phyloP scores from a whole-genome alignment of 108 stramenopile species.

The Cylindrotheca fusiformis region DNA sequence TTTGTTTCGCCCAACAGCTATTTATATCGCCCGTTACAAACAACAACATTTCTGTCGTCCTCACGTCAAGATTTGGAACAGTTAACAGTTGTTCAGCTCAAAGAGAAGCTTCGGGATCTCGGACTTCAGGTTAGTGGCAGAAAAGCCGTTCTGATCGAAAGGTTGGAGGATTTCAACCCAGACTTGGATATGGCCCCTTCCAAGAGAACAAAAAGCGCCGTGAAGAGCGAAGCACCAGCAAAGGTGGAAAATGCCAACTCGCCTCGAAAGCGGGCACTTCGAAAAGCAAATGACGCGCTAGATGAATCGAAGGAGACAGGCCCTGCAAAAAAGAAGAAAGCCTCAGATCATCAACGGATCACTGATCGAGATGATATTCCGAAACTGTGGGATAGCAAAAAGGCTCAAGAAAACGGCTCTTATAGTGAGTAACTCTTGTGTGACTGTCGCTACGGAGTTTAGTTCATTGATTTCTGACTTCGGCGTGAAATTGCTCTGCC shows the following conservation, averaged over 20 bases:
- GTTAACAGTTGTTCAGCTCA: constrained; percentile 58
- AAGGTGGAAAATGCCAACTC: neutral
- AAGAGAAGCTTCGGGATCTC: constrained; percentile 49
- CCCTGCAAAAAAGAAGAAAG: constrained; percentile 31
- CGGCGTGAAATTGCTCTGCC: neutral
- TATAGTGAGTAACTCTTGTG: constrained; percentile 42
- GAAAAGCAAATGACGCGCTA: neutral
- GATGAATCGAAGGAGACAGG: neutral
- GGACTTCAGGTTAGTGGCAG: constrained; percentile 61
- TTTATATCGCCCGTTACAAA: too few species aligned
- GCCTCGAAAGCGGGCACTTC: constrained; percentile 5
- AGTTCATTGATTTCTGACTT: neutral
- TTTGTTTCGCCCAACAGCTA: too few species aligned
- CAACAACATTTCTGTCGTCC: neutral
- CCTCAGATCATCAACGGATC: constrained; percentile 59
- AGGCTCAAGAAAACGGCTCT: constrained; percentile 35
- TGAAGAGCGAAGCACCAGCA: neutral
- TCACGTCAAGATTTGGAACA: neutral
- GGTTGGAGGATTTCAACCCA: constrained; percentile 5
- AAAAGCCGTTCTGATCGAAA: constrained; percentile 61
- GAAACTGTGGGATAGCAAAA: constrained; percentile 49
- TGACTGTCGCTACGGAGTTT: neutral
- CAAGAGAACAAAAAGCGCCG: neutral
- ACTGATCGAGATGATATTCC: constrained; percentile 76
- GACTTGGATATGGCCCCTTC: neutral